Base-by-base conservation (phyloP, 2,329 filamentous ascomycete species). In the Penicillium sp. region DNA sequence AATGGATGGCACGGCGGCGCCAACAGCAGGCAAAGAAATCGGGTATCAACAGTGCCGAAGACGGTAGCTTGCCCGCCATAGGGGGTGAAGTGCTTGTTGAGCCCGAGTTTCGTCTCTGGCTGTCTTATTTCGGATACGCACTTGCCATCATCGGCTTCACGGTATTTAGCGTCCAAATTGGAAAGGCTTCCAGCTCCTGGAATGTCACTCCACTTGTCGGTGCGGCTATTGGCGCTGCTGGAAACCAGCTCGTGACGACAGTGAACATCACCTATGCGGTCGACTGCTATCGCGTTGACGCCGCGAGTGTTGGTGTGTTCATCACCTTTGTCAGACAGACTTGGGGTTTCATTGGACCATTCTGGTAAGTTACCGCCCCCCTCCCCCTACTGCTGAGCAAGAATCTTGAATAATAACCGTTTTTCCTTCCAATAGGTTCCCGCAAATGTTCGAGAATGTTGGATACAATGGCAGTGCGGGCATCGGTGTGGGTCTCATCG, bases 201-300 rank as follows among this genome's bases (percentile, higher is more conserved):
- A 81, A 84, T 55, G 75, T 84, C 5, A 83, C 81, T 0, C 83
- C 83, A 0, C 71, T 83, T 14, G 64, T 85, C 16, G 82, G 83
- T 4, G 76, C 75, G 5, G 82, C 75, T 2, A 77, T 81, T 59
- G 75, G 73, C 0, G 78, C 77, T 0, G 79, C 76, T 5, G 83
- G 83, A 0, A 84, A 84, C 58, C 83, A 86, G 66, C 79, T 86
- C 43, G 75, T 85, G 16, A 85, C 83, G 0, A 85, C 83, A 0
- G 79, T 85, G 2, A 64, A 83, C 45, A 79, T 84, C 23, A 85
- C 83, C 0, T 86, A 84, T 64, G 79, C 82, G 0, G 79, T 86
- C 1, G 83, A 86, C 61, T 82, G 80, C 62, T 78, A 83, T 59
- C 75, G 71, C 2, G 72, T 80, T 26, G 75, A 82, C 42, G 74